These are phyloP conservation scores for Cyberlindnera mrakii DNA, from an alignment of 805 yeast genomes.

Conservation along the genomic window DNA sequence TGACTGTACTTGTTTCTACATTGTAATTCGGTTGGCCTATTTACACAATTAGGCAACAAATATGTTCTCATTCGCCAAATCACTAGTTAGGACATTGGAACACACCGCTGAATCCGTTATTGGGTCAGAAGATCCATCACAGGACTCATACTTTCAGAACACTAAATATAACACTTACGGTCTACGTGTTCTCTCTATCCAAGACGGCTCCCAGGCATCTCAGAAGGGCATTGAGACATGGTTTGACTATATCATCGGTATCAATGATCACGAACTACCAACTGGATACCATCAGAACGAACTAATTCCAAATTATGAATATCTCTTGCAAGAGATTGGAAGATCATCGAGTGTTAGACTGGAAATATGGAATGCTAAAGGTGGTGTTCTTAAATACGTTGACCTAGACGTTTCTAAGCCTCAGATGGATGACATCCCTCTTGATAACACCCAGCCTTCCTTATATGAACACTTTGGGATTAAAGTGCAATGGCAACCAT, in stretches of 20 bases:
- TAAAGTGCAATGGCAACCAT: slow-evolving; percentile 70
- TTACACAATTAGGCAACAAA: neutral
- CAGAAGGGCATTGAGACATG: slow-evolving; percentile 66
- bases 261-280: slow-evolving; percentile 64
- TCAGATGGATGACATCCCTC: slow-evolving; percentile 25
- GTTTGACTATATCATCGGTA: slow-evolving; percentile 81
- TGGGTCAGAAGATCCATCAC: slow-evolving; percentile 19
- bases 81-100: slow-evolving; percentile 50
- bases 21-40: neutral
- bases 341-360: slow-evolving; percentile 36
- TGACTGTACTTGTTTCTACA: too few relatives aligned
- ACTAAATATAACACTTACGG: slow-evolving; percentile 36
- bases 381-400: slow-evolving; percentile 51
- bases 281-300: slow-evolving; percentile 28
- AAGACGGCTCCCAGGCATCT: slow-evolving; percentile 39
- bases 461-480: slow-evolving; percentile 53
- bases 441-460: slow-evolving; percentile 11
- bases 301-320: slow-evolving; percentile 36
- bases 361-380: slow-evolving; percentile 84
- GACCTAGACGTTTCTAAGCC: slow-evolving; percentile 28
- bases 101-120: slow-evolving; percentile 28
- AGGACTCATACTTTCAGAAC: slow-evolving; percentile 24
- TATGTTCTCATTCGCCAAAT: slow-evolving; percentile 62
- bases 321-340: slow-evolving; percentile 37
- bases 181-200: slow-evolving; percentile 50